These are phyloP conservation scores for Pholiota conissans DNA, from an alignment of 768 basidiomycete species.

Conservation along the genomic window DNA sequence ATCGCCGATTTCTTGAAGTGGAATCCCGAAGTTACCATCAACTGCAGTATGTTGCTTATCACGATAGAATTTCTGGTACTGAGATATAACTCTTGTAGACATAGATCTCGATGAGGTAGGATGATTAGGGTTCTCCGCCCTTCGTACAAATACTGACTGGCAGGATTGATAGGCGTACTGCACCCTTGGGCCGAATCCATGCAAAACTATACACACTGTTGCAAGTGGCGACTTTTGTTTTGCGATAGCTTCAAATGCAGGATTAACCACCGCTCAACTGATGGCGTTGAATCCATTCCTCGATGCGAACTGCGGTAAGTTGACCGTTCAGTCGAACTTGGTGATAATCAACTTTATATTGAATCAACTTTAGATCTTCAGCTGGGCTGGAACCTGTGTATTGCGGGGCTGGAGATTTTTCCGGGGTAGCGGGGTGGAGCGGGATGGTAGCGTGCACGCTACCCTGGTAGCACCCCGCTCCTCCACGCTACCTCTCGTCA, in stretches of 20 bases:
- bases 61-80: neutral
- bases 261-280: slow-evolving; percentile 2
- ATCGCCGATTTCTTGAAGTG: slow-evolving; percentile 19
- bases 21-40: slow-evolving; percentile 22
- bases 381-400: too few relatives aligned
- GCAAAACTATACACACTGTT: neutral
- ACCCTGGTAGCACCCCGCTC: too few relatives aligned
- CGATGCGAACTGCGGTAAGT: slow-evolving; percentile 2
- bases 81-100: neutral
- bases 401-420: too few relatives aligned
- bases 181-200: slow-evolving; percentile 12
- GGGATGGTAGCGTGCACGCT: too few relatives aligned
- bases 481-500: too few relatives aligned
- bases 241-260: neutral
- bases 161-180: slow-evolving; percentile 16
- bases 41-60: slow-evolving; percentile 8
- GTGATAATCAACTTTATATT: too few relatives aligned
- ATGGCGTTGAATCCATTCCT: slow-evolving; percentile 2
- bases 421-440: too few relatives aligned
- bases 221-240: slow-evolving; percentile 3
- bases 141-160: neutral
- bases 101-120: neutral
- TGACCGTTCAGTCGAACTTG: too few relatives aligned
- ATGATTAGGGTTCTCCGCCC: too few relatives aligned
- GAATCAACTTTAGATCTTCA: too few relatives aligned